These are phyloP conservation scores for Penicillium sp. DNA, from an alignment of 2,329 filamentous ascomycete genomes.

Conservation along the genomic window DNA sequence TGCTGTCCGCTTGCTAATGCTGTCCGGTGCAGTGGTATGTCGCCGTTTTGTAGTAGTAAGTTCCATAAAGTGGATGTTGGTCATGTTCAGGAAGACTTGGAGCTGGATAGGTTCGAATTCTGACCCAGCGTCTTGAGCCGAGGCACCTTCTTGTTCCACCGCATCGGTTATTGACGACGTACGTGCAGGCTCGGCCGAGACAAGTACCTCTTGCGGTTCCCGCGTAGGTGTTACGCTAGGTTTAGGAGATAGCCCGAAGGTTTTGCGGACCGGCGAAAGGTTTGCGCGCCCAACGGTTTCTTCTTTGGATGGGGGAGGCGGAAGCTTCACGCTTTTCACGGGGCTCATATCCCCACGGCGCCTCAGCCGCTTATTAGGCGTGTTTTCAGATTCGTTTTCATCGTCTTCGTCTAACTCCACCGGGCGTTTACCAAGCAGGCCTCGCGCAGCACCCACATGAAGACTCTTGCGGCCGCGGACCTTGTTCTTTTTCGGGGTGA, in stretches of 20 bases:
- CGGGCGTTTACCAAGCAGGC: slow-evolving; percentile 75
- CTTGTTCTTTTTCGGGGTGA: slow-evolving; percentile 75
- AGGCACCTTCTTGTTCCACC: slow-evolving; percentile 52
- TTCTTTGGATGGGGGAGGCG: slow-evolving; percentile 70
- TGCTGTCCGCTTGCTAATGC: slow-evolving; percentile 36
- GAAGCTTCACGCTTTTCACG: slow-evolving; percentile 74
- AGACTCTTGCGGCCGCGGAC: slow-evolving; percentile 75
- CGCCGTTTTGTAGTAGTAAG: slow-evolving; percentile 93
- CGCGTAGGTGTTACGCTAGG: slow-evolving; percentile 59
- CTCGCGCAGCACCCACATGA: slow-evolving; percentile 74
- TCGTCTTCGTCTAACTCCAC: slow-evolving; percentile 69
- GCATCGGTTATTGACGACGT: slow-evolving; percentile 48
- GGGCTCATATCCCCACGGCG: slow-evolving; percentile 71
- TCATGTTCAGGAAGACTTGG: slow-evolving; percentile 92
- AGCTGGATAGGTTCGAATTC: slow-evolving; percentile 72
- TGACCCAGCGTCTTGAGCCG: slow-evolving; percentile 49
- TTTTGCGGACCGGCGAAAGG: slow-evolving; percentile 52
- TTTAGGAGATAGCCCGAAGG: slow-evolving; percentile 36
- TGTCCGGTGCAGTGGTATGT: slow-evolving; percentile 73
- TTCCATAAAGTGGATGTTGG: slow-evolving; percentile 97
- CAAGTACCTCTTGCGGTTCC: slow-evolving; percentile 46
- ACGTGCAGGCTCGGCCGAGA: slow-evolving; percentile 39
- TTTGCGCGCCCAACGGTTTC: slow-evolving; percentile 67
- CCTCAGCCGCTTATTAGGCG: slow-evolving; percentile 67
- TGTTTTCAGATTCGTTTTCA: slow-evolving; percentile 62